Evolutionary conservation across 306 rosid genomes (phyloP).

Genomic region (Vachellia collinsii): DNA sequence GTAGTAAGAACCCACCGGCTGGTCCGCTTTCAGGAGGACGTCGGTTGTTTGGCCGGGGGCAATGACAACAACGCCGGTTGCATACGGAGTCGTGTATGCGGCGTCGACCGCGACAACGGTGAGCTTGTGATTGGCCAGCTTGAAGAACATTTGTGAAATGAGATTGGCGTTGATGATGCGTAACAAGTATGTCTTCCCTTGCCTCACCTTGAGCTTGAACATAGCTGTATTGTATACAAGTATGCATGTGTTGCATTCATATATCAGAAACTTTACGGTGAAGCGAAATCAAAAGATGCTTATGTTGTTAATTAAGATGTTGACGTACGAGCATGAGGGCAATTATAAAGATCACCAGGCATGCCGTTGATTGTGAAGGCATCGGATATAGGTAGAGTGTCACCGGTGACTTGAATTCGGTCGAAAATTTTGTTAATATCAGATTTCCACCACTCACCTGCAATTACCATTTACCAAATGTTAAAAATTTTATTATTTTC

Average conservation of each 20-base stretch:
- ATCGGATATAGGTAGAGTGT: slow-evolving; percentile 30
- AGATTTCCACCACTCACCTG: slow-evolving; percentile 83
- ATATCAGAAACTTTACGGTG: too few species aligned
- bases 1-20: slow-evolving; percentile 54
- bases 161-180: slow-evolving; percentile 67
- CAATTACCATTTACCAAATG: not conserved
- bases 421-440: slow-evolving; percentile 43
- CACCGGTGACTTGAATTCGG: slow-evolving; percentile 33
- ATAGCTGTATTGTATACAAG: not conserved
- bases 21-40: slow-evolving; percentile 58
- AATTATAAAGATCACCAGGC: slow-evolving; percentile 60
- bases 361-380: slow-evolving; percentile 73
- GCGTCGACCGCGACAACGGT: slow-evolving; percentile 74
- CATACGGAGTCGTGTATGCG: slow-evolving; percentile 50
- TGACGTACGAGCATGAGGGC: slow-evolving; percentile 53
- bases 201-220: slow-evolving; percentile 46
- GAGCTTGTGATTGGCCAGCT: slow-evolving; percentile 65
- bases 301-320: too few species aligned
- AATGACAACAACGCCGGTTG: slow-evolving; percentile 47
- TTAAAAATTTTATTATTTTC: not conserved
- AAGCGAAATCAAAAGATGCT: not conserved
- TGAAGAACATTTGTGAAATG: slow-evolving; percentile 66
- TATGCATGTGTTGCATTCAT: not conserved
- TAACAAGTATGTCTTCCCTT: slow-evolving; percentile 60
- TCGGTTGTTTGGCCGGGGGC: slow-evolving; percentile 78